These are phyloP conservation scores for Wickerhamiella pararugosa DNA, from an alignment of 1,139 yeast genomes.

Conservation along the genomic window DNA sequence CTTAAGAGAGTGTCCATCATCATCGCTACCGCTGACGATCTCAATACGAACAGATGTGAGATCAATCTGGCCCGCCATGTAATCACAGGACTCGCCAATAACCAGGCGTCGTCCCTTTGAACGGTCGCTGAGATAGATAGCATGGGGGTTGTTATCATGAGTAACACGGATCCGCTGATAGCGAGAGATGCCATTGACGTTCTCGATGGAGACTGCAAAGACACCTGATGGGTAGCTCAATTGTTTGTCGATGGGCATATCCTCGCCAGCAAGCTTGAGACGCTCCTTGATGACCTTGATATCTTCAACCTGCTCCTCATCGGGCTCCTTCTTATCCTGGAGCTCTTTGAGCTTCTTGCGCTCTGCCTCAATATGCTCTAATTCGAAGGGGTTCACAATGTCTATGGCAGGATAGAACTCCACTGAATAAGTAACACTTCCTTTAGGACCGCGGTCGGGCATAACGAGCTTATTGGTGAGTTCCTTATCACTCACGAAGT, in stretches of 20 bases:
- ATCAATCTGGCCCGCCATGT: conserved; percentile 16
- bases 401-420: conserved; percentile 75
- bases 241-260: conserved; percentile 45
- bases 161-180: conserved; percentile 29
- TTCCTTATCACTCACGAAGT: conserved; percentile 40
- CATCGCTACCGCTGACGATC: conserved; percentile 12
- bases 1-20: conserved; percentile 23
- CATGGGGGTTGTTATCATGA: conserved; percentile 56
- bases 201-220: conserved; percentile 48
- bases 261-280: conserved; percentile 29
- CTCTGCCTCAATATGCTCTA: conserved; percentile 30
- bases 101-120: conserved; percentile 11
- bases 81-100: conserved; percentile 16
- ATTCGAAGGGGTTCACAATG: conserved; percentile 59
- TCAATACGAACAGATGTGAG: conserved; percentile 14
- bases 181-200: conserved; percentile 35
- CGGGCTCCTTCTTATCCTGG: conserved; percentile 14
- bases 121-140: conserved; percentile 12
- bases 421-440: conserved; percentile 53
- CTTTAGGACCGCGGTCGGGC: conserved; percentile 63
- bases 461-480: conserved; percentile 49
- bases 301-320: conserved; percentile 16
- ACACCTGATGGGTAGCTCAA: conserved; percentile 56
- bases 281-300: conserved; percentile 17
- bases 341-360: conserved; percentile 29